These are phyloP conservation scores for Nicotiana noctiflora DNA, from an alignment of 257 asterid genomes.

Conservation along the genomic window DNA sequence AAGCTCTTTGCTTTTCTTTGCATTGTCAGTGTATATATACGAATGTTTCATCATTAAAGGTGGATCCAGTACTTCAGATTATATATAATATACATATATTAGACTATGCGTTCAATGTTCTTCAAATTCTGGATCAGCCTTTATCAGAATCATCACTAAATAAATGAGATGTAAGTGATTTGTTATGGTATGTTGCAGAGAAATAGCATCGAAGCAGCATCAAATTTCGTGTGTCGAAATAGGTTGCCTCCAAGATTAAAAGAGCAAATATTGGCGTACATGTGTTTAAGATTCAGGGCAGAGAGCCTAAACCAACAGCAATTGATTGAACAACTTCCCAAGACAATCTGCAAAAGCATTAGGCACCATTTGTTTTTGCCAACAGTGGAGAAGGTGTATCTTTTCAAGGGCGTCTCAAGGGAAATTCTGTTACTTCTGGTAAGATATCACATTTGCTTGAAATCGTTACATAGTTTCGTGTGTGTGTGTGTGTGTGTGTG, in stretches of 20 bases:
- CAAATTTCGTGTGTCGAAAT: constrained; percentile 67
- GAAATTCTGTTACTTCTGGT: constrained; percentile 64
- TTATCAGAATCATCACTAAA: background rate
- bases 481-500: background rate
- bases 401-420: constrained; percentile 62
- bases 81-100: no score
- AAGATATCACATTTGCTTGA: background rate
- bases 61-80: background rate
- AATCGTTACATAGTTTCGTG: background rate
- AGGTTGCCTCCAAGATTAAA: constrained; percentile 68
- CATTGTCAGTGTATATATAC: background rate
- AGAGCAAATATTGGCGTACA: constrained; percentile 78
- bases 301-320: constrained; percentile 84
- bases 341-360: constrained; percentile 63
- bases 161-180: background rate
- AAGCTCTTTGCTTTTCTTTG: constrained; percentile 16
- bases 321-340: constrained; percentile 81
- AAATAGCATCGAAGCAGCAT: constrained; percentile 78
- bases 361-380: constrained; percentile 77
- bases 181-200: constrained; percentile 38
- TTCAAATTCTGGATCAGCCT: background rate
- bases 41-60: background rate
- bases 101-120: background rate
- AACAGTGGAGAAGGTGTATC: constrained; percentile 59
- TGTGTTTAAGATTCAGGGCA: constrained; percentile 84